These are phyloP conservation scores for Cryptosporidium sp. DNA, from an alignment of 169 alveolate genomes.

Conservation along the genomic window DNA sequence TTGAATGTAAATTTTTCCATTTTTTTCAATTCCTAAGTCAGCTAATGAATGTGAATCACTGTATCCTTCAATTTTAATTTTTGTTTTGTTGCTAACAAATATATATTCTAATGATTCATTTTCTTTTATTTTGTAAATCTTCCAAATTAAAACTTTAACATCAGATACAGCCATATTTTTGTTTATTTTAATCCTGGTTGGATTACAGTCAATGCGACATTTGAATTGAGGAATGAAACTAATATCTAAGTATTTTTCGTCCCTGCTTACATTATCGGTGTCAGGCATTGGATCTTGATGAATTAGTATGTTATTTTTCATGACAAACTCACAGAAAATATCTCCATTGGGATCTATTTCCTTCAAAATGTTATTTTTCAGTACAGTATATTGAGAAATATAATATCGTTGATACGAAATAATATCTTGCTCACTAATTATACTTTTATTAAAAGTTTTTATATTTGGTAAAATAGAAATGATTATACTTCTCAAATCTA, in stretches of 20 bases:
- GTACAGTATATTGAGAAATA: constrained; percentile 36
- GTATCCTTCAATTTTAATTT: constrained; percentile 25
- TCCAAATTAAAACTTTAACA: constrained; percentile 35
- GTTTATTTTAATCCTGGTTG: constrained; percentile 28
- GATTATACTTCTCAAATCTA: constrained; percentile 39
- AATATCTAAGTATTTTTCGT: constrained; percentile 33
- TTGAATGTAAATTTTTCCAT: constrained; percentile 37
- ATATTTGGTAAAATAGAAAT: constrained; percentile 35
- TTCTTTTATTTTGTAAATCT: constrained; percentile 28
- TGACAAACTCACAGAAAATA: constrained; percentile 22
- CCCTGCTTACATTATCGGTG: not conserved
- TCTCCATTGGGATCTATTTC: constrained; percentile 44
- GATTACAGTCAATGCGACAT: not conserved
- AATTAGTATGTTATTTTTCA: not conserved
- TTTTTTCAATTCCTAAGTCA: constrained; percentile 47
- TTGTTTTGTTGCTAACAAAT: constrained; percentile 11
- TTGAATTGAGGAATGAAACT: constrained; percentile 33
- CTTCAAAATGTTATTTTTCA: not conserved
- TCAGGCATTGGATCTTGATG: not conserved
- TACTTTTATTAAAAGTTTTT: constrained; percentile 44
- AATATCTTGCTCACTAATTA: constrained; percentile 29
- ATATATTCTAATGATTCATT: constrained; percentile 20
- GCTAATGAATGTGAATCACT: constrained; percentile 29
- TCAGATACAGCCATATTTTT: constrained; percentile 45
- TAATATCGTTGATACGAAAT: constrained; percentile 60